Base-by-base conservation (phyloP, 306 rosid species). In the Neltuma alba region DNA sequence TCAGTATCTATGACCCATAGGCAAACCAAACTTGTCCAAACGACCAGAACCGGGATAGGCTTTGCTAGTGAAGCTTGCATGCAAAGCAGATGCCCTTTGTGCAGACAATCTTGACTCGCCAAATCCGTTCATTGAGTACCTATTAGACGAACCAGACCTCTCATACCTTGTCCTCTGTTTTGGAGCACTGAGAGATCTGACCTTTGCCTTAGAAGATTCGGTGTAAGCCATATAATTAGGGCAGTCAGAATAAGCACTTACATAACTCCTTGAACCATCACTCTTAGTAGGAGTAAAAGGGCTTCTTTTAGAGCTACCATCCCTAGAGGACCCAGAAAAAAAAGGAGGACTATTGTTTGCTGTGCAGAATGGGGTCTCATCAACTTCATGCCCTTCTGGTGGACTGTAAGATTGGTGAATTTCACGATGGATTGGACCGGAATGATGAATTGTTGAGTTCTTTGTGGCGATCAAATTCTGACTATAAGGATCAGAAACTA, bases 201-300 rank as follows among this genome's bases (percentile, higher is more conserved):
- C 77, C 82, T 92, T 92, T 10, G 98, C 98, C 67, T 76, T 89
- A 1, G 98, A 92, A 44, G 98, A 94, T 76, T 92, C 87, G 0
- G 98, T 94, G 78, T 64, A 94, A 15, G 91, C 88, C 98, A 94
- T 94, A 87, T 94, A 94, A 85, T 50, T 90, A 2, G 96, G 98
- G 82, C 85, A 80, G 37, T 84, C 97, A 0, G 88, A 83, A 76
- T 71, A 86, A 12, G 89, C 90, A 70, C 89, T 90, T 4, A 76
- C 38, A 61, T 72, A 80, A 84, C 91, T 91, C 84, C 80, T 86
- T 5, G 90, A 86, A 15, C 94, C 92, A 76, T 90, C 98, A 34
- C 94, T 89, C 77, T 15, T 91, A 12, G 88, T 75, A 21, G 97
- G 92, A 33, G 95, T 91, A 71, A 89, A 87, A 54, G 95, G 97